Evolutionary conservation across 148 eudicot genomes (phyloP).

Genomic region (Arctostaphylos glauca): DNA sequence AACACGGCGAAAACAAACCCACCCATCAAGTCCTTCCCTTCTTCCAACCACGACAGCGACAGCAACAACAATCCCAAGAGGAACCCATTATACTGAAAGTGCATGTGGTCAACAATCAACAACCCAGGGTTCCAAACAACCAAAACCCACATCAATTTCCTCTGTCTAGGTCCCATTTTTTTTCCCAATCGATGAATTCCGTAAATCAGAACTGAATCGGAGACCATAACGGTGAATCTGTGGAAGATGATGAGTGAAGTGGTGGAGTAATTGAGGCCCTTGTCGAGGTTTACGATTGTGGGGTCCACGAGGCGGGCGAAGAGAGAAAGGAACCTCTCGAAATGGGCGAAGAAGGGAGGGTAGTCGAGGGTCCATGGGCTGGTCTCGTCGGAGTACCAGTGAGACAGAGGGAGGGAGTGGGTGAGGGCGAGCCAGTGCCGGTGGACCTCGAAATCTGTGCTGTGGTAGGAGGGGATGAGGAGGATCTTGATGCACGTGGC

Average conservation of each 20-base stretch:
- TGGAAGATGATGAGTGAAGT: conserved; percentile 50
- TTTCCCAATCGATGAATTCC: conserved; percentile 40
- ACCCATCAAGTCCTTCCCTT: conserved; percentile 78
- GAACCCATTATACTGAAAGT: conserved; percentile 97
- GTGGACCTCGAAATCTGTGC: conserved; percentile 96
- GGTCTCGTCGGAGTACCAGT: conserved; percentile 73
- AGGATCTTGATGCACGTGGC: conserved; percentile 66
- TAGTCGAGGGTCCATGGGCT: conserved; percentile 93
- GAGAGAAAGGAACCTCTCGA: conserved; percentile 61
- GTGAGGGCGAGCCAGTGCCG: conserved; percentile 92
- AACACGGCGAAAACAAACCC: conserved; percentile 80
- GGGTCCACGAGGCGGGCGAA: conserved; percentile 59
- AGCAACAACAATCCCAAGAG: conserved; percentile 66
- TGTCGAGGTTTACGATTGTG: conserved; percentile 48
- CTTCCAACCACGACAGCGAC: conserved; percentile 62
- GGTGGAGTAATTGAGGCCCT: conserved; percentile 55
- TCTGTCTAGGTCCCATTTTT: conserved; percentile 25
- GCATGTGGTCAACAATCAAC: conserved; percentile 86
- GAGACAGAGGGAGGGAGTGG: conserved; percentile 63
- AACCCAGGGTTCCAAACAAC: conserved; percentile 75
- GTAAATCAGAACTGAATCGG: conserved; percentile 47
- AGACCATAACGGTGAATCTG: conserved; percentile 51
- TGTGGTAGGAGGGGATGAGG: conserved; percentile 73
- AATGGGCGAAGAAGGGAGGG: conserved; percentile 89
- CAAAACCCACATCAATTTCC: conserved; percentile 70